Base-by-base conservation (phyloP, 2,329 filamentous ascomycete genomes). In the Cyanodermella asteris region DNA sequence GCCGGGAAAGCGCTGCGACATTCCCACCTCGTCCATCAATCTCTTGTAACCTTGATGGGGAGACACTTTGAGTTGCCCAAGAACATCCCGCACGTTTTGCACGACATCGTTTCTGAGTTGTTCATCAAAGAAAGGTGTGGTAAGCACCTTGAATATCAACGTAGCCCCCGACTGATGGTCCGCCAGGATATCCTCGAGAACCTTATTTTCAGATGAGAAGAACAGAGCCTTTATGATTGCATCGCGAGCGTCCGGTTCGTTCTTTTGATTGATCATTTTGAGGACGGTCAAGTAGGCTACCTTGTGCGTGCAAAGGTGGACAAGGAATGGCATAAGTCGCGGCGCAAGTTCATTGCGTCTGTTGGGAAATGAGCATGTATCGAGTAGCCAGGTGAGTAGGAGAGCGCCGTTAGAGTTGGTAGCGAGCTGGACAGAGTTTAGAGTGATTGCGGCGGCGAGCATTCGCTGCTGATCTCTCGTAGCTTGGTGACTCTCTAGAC, bases 231-330 rank as follows among this genome's bases (percentile, higher is more conserved):
- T 74, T 20, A 94, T 59, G 19, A 97, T 78, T 23, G 67, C 75
- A 41, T 97, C 84, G 8, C 87, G 69, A 4, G 87, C 87, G 32
- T 94, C 84, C 0, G 77, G 63, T 51, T 97, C 87, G 17, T 82
- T 77, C 44, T 91, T 81, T 49, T 97, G 87, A 46, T 97, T 97
- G 49, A 97, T 91, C 25, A 94, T 81, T 56, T 97, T 97, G 29
- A 97, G 59, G 1, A 97, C 84, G 0, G 87, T 97, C 32, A 94
- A 60, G 43, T 94, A 94, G 0, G 87, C 87, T 28, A 97, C 84
- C 59, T 94, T 94, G 59, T 97, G 87, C 0, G 87, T 94, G 59
- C 87, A 94, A 5, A 97, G 63, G 44, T 93, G 80, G 13, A 93
- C 81, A 16, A 97, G 60, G 44, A 91, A 81, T 20, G 87, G 82